phyloP scores from a whole-genome alignment of 2,329 filamentous ascomycete genomes.

The Tympanopsis confertula region DNA sequence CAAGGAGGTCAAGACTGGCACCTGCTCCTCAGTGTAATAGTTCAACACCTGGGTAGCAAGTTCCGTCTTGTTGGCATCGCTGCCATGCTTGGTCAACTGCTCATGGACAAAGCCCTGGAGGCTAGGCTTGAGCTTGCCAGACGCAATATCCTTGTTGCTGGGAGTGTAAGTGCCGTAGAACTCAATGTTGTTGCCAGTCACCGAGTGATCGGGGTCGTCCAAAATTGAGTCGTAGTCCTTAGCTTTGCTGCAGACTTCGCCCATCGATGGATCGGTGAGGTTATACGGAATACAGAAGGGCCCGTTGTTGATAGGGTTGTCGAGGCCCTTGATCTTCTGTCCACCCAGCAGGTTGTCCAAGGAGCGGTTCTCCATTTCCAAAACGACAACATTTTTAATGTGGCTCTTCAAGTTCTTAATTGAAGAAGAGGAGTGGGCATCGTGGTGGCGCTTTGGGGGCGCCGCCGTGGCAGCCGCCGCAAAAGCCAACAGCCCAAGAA shows the following conservation, averaged over 20 bases:
- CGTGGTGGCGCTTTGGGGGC: not conserved
- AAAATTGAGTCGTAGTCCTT: constrained; percentile 25
- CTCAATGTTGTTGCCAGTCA: constrained; percentile 29
- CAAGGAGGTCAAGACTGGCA: constrained; percentile 25
- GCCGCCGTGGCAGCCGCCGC: not conserved
- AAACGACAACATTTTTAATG: not conserved
- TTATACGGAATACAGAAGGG: not conserved
- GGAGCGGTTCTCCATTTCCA: not conserved
- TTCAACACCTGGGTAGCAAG: constrained; percentile 25
- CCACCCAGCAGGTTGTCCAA: not conserved
- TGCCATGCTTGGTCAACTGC: constrained; percentile 21
- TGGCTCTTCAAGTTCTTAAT: not conserved
- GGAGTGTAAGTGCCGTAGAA: constrained; percentile 28
- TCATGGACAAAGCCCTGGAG: constrained; percentile 26
- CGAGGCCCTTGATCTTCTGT: not conserved
- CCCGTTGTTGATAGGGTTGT: not conserved
- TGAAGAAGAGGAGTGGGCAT: not conserved
- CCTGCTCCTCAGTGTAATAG: constrained; percentile 28
- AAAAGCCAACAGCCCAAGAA: not conserved
- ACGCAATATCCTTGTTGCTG: constrained; percentile 19
- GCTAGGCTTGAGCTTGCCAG: constrained; percentile 14
- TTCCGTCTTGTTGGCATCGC: constrained; percentile 14
- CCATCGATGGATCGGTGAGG: not conserved
- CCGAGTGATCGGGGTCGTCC: constrained; percentile 26
- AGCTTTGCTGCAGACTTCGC: constrained; percentile 14